Percentiles rank a stretch among this genome's conserved stretches.
phyloP scores from a whole-genome alignment of 768 basidiomycete genomes.

The Lactarius psammicola region DNA sequence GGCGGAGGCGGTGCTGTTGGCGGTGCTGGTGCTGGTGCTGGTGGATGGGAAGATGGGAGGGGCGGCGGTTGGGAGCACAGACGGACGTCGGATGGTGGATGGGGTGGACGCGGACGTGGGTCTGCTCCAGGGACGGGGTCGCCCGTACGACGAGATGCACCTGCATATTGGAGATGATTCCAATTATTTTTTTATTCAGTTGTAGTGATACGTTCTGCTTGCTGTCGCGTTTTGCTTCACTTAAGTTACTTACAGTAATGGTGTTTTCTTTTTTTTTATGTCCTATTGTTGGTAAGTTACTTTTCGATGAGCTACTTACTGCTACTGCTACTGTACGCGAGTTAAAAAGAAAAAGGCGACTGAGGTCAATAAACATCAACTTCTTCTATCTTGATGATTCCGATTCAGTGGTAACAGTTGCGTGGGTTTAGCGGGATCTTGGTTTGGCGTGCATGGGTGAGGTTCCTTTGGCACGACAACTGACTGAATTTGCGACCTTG shows the following conservation, averaged over 20 bases:
- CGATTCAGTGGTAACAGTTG: too few relatives aligned
- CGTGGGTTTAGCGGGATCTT: neutral
- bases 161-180: slow-evolving; percentile 15
- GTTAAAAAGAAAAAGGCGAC: neutral
- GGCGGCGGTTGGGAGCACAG: neutral
- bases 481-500: neutral
- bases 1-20: slow-evolving; percentile 1
- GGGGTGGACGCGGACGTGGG: slow-evolving; percentile 12
- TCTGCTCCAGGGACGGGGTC: slow-evolving; percentile 9
- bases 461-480: neutral
- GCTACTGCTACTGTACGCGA: neutral
- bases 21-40: neutral
- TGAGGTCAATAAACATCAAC: neutral
- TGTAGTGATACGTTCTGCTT: neutral
- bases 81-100: slow-evolving; percentile 19
- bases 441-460: neutral
- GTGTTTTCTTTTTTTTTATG: neutral
- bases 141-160: slow-evolving; percentile 15
- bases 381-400: too few relatives aligned
- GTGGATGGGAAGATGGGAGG: slow-evolving; percentile 4
- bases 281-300: too few relatives aligned
- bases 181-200: neutral
- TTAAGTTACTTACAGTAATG: slow-evolving; percentile 7
- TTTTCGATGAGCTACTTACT: neutral
- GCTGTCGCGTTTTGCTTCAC: neutral